These are phyloP conservation scores for Neurospora sp. DNA, from an alignment of 495 filamentous ascomycete species.

Conservation along the genomic window DNA sequence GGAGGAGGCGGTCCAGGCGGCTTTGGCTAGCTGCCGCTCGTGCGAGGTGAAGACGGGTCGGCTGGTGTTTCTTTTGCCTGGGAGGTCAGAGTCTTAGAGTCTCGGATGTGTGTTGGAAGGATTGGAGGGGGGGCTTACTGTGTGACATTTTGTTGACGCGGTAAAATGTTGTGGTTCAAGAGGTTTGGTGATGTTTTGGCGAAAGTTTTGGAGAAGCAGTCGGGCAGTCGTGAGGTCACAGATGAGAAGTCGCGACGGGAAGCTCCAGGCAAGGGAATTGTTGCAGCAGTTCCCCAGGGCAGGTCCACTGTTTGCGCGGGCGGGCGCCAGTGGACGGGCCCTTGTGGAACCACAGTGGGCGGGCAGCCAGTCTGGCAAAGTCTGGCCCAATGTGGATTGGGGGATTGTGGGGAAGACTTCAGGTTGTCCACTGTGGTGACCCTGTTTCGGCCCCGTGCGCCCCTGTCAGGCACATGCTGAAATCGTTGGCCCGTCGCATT, in stretches of 20 bases:
- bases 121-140: constrained; percentile 30
- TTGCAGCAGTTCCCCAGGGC: not conserved
- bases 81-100: constrained; percentile 11
- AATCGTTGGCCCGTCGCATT: not conserved
- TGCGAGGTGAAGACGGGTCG: constrained; percentile 92
- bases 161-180: not conserved
- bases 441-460: not conserved
- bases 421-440: not conserved
- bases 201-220: not conserved
- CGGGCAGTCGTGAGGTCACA: not conserved
- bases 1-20: constrained; percentile 68
- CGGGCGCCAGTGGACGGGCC: not conserved
- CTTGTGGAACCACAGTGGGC: not conserved
- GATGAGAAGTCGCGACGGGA: not conserved
- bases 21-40: constrained; percentile 71
- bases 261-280: not conserved
- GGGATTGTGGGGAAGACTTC: not conserved
- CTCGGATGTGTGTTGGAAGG: not conserved
- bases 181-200: not conserved
- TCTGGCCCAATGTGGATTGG: not conserved
- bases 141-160: constrained; percentile 36
- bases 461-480: not conserved
- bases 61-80: constrained; percentile 89
- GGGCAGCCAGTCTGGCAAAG: too few species aligned
- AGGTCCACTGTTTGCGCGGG: not conserved